A percentile compares a stretch with the other conserved stretches of the same genome.
These are phyloP conservation scores for Talaromyces stipitatus DNA, from an alignment of 495 filamentous ascomycete species.

Conservation along the genomic window DNA sequence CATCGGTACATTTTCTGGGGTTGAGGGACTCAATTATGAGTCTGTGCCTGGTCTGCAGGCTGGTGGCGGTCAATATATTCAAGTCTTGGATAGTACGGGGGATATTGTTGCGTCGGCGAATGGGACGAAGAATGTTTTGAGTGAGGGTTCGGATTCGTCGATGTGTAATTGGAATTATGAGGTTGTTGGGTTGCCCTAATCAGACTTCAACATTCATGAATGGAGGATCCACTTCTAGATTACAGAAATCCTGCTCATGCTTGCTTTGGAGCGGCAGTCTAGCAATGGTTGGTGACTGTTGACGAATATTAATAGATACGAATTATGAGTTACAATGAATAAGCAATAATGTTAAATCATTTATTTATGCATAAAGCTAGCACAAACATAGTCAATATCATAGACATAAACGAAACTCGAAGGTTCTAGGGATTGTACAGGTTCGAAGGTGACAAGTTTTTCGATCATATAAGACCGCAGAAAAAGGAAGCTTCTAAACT, in stretches of 20 bases:
- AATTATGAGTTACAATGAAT: not conserved
- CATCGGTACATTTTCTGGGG: conserved; percentile 1
- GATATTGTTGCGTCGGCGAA: conserved; percentile 6
- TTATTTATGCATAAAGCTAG: not conserved
- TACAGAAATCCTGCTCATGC: no score
- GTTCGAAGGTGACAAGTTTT: not conserved
- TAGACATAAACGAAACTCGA: not conserved
- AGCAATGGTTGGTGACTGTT: no score
- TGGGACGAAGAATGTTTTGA: conserved; percentile 7
- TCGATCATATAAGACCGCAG: not conserved
- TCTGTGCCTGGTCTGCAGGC: not conserved
- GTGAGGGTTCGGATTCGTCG: not conserved
- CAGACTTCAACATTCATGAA: not conserved
- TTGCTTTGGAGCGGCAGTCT: no score
- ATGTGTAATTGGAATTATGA: conserved; percentile 9
- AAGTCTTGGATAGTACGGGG: not conserved
- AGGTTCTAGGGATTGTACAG: not conserved
- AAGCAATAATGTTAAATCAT: not conserved
- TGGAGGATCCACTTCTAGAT: no score
- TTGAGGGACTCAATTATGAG: conserved; percentile 9
- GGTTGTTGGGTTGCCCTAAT: conserved; percentile 2
- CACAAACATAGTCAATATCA: not conserved
- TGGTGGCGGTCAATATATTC: conserved; percentile 4
- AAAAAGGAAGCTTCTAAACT: not conserved
- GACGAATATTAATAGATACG: no score